Evolutionary conservation across 345 rosid species (phyloP).

Genomic region (sweet orange (Citrus sinensis)): DVS_A1.0 CM039166.1:25063501-25064000

Average conservation of each 20-base stretch:
- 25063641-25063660: background rate
- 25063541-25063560: background rate
- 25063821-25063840: background rate
- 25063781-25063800: background rate
- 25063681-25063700: background rate
- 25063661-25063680: background rate
- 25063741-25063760: constrained; percentile 9
- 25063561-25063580: background rate
- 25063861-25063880: constrained; percentile 69
- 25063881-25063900: constrained; percentile 71
- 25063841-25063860: constrained; percentile 32
- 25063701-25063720: background rate
- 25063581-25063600: too few species aligned
- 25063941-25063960: background rate
- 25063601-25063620: background rate
- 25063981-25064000: background rate
- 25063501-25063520: too few species aligned
- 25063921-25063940: constrained; percentile 24
- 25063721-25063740: constrained; percentile 2
- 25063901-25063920: constrained; percentile 81
- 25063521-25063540: background rate
- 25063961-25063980: background rate
- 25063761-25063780: background rate
- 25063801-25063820: constrained; percentile 6
- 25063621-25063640: background rate